These are phyloP conservation scores for Thraustochytrium sp. DNA, from an alignment of 352 stramenopile species.

Conservation along the genomic window DNA sequence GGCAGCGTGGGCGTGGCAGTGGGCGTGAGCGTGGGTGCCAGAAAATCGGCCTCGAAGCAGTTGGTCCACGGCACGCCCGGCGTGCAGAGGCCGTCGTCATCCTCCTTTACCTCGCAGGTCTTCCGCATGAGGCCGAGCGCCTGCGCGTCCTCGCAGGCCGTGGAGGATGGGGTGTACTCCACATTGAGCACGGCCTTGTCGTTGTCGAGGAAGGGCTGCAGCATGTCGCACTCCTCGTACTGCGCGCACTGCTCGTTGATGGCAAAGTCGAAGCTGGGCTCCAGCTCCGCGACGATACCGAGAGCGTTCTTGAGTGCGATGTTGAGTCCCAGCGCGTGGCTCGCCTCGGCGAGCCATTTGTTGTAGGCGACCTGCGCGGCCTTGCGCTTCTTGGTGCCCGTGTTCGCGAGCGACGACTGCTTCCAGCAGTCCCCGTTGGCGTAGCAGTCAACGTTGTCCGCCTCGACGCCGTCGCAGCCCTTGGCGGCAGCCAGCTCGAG, in stretches of 20 bases:
- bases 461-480: constrained; percentile 59
- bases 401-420: constrained; percentile 51
- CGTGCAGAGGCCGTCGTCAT: constrained; percentile 14
- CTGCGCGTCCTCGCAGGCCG: background rate
- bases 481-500: constrained; percentile 57
- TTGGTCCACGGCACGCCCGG: background rate
- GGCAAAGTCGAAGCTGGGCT: constrained; percentile 58
- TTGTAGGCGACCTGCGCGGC: constrained; percentile 58
- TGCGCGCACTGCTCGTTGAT: constrained; percentile 61
- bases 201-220: constrained; percentile 54
- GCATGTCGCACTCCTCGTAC: constrained; percentile 56
- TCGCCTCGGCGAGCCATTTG: constrained; percentile 53
- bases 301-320: constrained; percentile 62
- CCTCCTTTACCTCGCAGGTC: background rate
- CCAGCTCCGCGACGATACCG: constrained; percentile 53
- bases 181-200: constrained; percentile 62
- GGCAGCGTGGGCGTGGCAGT: background rate
- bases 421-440: constrained; percentile 34
- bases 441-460: constrained; percentile 59
- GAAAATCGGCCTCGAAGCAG: background rate
- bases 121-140: background rate
- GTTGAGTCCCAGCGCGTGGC: constrained; percentile 52
- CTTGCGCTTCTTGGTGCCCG: constrained; percentile 51
- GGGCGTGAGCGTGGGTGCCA: background rate
- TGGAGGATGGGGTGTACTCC: constrained; percentile 52